Evolutionary conservation across 768 basidiomycete species (phyloP).

Genomic region (Serendipita vermifera): DNA sequence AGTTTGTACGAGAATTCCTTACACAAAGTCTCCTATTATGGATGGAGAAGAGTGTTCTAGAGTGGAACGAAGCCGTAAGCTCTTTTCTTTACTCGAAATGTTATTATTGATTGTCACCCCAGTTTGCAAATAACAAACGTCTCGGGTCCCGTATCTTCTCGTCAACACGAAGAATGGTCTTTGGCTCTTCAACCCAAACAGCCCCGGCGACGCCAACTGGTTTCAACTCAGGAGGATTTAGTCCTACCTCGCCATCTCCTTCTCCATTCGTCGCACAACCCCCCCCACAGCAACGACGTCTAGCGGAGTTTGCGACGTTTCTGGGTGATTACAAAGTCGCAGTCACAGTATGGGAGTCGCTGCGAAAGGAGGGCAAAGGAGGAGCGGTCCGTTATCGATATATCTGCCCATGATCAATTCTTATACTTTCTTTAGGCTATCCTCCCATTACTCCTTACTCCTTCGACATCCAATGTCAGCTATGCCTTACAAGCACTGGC

Average conservation of each 20-base stretch:
- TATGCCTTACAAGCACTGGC: slow-evolving; percentile 52
- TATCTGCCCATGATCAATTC: slow-evolving; percentile 1
- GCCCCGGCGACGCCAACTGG: slow-evolving; percentile 21
- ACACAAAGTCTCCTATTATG: slow-evolving; percentile 84
- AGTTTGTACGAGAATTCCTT: slow-evolving; percentile 77
- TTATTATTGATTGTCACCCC: neutral
- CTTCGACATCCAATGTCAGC: slow-evolving; percentile 45
- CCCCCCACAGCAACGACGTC: slow-evolving; percentile 62
- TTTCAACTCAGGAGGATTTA: neutral
- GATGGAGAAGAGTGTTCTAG: slow-evolving; percentile 90
- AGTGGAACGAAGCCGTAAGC: slow-evolving; percentile 81
- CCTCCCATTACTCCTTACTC: slow-evolving; percentile 55
- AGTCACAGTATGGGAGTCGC: slow-evolving; percentile 65
- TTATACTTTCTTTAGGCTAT: slow-evolving; percentile 49
- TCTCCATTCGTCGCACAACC: slow-evolving; percentile 24
- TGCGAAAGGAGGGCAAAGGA: slow-evolving; percentile 61
- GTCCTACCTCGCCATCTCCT: neutral
- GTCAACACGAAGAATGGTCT: slow-evolving; percentile 70
- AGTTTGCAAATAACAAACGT: slow-evolving; percentile 63
- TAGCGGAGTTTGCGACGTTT: slow-evolving; percentile 92
- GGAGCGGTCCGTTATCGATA: slow-evolving; percentile 53
- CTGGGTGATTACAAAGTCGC: slow-evolving; percentile 85
- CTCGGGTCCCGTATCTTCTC: slow-evolving; percentile 78
- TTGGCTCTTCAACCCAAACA: slow-evolving; percentile 43
- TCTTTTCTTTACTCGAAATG: neutral